Evolutionary conservation across 768 basidiomycete species (phyloP).

Genomic region (Pleurotus eryngii): DNA sequence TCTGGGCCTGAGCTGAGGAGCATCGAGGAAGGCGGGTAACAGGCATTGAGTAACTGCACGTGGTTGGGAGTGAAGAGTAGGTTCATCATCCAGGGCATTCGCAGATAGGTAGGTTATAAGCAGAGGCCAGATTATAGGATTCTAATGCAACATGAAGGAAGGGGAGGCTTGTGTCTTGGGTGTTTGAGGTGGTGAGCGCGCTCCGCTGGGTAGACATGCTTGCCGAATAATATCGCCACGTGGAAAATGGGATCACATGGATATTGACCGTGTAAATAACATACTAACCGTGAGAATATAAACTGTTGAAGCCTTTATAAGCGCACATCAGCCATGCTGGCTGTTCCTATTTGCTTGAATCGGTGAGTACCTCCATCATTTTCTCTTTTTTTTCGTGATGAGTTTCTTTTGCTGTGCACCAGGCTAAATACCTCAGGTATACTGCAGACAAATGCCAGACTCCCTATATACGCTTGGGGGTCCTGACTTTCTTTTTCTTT

Average conservation of each 20-base stretch:
- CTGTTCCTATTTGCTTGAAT: not conserved
- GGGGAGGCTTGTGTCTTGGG: not conserved
- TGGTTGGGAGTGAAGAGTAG: slow-evolving; percentile 79
- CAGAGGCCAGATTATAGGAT: slow-evolving; percentile 11
- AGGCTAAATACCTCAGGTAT: slow-evolving; percentile 45
- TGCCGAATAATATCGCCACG: slow-evolving; percentile 4
- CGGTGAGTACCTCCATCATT: slow-evolving; percentile 17
- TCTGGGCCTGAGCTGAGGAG: slow-evolving; percentile 74
- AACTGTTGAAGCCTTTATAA: too few species aligned
- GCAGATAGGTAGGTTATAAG: slow-evolving; percentile 6
- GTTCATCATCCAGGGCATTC: slow-evolving; percentile 44
- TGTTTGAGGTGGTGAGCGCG: not conserved
- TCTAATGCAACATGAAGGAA: slow-evolving; percentile 6
- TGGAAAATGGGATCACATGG: not conserved
- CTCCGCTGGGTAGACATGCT: not conserved
- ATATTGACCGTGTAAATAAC: not conserved
- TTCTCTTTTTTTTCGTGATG: slow-evolving; percentile 31
- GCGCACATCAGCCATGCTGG: too few species aligned
- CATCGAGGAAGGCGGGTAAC: slow-evolving; percentile 78
- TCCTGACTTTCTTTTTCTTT: slow-evolving; percentile 37
- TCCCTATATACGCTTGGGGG: slow-evolving; percentile 50
- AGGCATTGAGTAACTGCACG: slow-evolving; percentile 78
- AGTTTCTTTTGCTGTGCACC: slow-evolving; percentile 53
- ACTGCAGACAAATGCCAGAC: slow-evolving; percentile 46
- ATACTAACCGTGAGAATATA: too few species aligned